Evolutionary conservation across 495 filamentous ascomycete species (phyloP).

Genomic region (Mycothermus thermophilus): DNA sequence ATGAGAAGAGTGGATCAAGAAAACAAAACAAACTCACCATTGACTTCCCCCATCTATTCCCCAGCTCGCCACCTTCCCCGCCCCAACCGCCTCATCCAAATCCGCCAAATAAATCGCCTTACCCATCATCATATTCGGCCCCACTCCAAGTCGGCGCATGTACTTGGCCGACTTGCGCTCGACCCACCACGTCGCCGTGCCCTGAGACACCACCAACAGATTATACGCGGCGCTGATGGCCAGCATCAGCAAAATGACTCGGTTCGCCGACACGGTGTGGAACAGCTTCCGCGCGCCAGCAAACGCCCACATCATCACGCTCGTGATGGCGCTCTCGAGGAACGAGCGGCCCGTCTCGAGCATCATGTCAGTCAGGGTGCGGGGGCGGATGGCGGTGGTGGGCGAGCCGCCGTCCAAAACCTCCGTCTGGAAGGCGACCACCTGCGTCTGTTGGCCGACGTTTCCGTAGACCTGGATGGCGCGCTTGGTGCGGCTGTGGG

Average conservation of each 20-base stretch:
- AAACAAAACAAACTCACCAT: constrained; percentile 22
- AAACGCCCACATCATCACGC: constrained; percentile 60
- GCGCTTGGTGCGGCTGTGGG: constrained; percentile 74
- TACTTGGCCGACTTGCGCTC: constrained; percentile 68
- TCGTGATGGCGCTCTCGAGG: constrained; percentile 53
- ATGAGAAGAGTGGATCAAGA: neutral
- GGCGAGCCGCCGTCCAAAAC: constrained; percentile 14
- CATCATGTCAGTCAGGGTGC: constrained; percentile 54
- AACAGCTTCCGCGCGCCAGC: constrained; percentile 48
- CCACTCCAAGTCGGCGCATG: constrained; percentile 67
- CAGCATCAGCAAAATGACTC: constrained; percentile 56
- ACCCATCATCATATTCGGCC: constrained; percentile 65
- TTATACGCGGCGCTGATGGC: constrained; percentile 55
- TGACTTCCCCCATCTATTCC: constrained; percentile 24
- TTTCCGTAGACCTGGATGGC: constrained; percentile 83
- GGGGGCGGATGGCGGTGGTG: constrained; percentile 53
- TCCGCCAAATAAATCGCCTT: constrained; percentile 73
- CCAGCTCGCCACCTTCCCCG: constrained; percentile 6
- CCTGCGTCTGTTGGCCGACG: constrained; percentile 57
- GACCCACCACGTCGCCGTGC: constrained; percentile 64
- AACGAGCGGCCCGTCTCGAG: constrained; percentile 54
- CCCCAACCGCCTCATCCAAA: constrained; percentile 53
- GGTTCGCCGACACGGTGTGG: constrained; percentile 59
- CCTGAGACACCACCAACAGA: constrained; percentile 51
- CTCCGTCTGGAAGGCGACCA: constrained; percentile 43